Evolutionary conservation across 148 eudicot genomes (phyloP).

Genomic region (Amaranthus cruentus): DNA sequence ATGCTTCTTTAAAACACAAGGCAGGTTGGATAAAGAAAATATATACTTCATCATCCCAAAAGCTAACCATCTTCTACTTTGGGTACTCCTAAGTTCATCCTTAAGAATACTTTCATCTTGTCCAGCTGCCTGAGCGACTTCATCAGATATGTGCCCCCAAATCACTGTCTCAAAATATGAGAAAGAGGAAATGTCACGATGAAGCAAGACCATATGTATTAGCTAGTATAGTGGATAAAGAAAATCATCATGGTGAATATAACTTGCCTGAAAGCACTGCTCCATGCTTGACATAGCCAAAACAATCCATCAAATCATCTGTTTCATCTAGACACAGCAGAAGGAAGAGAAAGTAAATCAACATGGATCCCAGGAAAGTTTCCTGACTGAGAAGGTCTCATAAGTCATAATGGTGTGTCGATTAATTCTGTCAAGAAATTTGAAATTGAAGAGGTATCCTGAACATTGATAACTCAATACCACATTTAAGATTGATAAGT

Average conservation of each 20-base stretch:
- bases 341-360: constrained; percentile 1
- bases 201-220: neutral
- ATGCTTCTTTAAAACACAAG: constrained; percentile 67
- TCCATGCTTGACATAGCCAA: constrained; percentile 73
- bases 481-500: constrained; percentile 28
- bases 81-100: constrained; percentile 50
- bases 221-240: constrained; percentile 6
- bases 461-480: constrained; percentile 37
- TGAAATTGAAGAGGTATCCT: neutral
- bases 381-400: neutral
- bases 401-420: neutral
- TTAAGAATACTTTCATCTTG: constrained; percentile 47
- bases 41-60: constrained; percentile 56
- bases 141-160: constrained; percentile 72
- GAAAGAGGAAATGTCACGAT: neutral
- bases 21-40: constrained; percentile 40
- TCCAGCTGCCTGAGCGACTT: constrained; percentile 48
- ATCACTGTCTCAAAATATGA: constrained; percentile 43
- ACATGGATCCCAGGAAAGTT: neutral
- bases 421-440: neutral
- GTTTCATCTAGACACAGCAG: constrained; percentile 43
- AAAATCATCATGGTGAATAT: constrained; percentile 13
- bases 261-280: constrained; percentile 72
- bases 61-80: constrained; percentile 71
- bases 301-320: constrained; percentile 47